Conservation (phyloP, 306 rosid species). For the Fagus crenata region DNA sequence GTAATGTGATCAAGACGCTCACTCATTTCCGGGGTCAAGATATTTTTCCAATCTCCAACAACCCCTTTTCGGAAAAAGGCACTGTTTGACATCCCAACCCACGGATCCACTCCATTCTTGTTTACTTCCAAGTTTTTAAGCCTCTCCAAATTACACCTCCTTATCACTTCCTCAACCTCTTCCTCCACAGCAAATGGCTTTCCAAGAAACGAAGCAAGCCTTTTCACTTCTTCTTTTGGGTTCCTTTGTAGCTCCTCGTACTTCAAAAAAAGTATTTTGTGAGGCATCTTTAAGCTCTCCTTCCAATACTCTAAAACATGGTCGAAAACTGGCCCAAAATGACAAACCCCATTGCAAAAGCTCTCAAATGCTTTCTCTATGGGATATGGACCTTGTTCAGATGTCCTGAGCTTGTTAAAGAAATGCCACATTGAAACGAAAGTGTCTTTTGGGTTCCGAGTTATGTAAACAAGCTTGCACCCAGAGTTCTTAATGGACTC, state of each 20-base stretch:
- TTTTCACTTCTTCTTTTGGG: slow-evolving; percentile 22
- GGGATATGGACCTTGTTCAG: slow-evolving; percentile 24
- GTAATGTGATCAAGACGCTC: slow-evolving; percentile 9
- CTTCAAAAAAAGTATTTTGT: slow-evolving; percentile 18
- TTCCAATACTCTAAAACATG: slow-evolving; percentile 30
- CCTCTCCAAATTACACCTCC: slow-evolving; percentile 26
- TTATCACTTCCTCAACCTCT: slow-evolving; percentile 16
- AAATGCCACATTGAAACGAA: slow-evolving; percentile 26
- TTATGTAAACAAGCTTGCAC: slow-evolving; percentile 25
- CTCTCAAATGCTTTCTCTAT: slow-evolving; percentile 21
- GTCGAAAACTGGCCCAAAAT: slow-evolving; percentile 26
- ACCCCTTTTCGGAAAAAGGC: slow-evolving; percentile 18
- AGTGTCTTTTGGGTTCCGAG: slow-evolving; percentile 35
- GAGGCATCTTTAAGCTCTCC: slow-evolving; percentile 24
- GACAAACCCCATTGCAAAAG: slow-evolving; percentile 14
- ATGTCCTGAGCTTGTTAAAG: slow-evolving; percentile 9
- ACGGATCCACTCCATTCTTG: slow-evolving; percentile 12
- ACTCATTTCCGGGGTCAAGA: slow-evolving; percentile 10
- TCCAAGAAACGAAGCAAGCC: slow-evolving; percentile 13
- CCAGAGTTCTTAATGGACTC: slow-evolving; percentile 7
- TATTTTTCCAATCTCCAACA: slow-evolving; percentile 18
- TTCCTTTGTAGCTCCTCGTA: slow-evolving; percentile 20
- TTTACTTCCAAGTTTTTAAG: slow-evolving; percentile 20
- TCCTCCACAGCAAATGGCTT: slow-evolving; percentile 9
- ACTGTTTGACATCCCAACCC: slow-evolving; percentile 28